Percentiles rank a stretch among this genome's conserved stretches.
Conservation (phyloP, 1,284 basidiomycete species). For the Mrakiaceae sp. region DNA sequence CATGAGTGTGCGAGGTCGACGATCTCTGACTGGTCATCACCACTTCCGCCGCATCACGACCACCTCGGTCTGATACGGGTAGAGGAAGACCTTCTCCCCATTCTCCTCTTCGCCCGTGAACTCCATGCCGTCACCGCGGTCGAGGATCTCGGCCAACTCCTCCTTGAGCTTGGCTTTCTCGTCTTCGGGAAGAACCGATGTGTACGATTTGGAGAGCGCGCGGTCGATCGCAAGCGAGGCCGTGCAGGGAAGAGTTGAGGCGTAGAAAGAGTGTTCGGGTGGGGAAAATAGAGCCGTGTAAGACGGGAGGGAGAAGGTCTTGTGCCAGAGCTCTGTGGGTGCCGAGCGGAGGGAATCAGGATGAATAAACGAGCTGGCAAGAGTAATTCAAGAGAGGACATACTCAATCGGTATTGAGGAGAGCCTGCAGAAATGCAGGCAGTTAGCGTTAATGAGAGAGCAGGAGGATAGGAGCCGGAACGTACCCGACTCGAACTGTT, state of each 20-base stretch:
- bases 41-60: conserved; percentile 1
- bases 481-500: neutral
- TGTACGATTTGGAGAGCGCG: conserved; percentile 7
- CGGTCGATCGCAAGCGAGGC: neutral
- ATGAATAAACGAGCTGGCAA: neutral
- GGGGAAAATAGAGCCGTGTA: conserved; percentile 1
- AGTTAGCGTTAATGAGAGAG: neutral
- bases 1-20: too few relatives aligned
- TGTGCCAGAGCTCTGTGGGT: neutral
- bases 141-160: neutral
- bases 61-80: conserved; percentile 9
- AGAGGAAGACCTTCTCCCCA: neutral
- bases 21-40: neutral
- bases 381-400: neutral
- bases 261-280: neutral
- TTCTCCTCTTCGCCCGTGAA: neutral
- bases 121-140: neutral
- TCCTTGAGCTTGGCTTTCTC: neutral
- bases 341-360: too few relatives aligned
- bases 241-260: neutral
- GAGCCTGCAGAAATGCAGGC: neutral
- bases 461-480: neutral
- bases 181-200: neutral
- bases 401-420: conserved; percentile 7
- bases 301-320: neutral